phyloP scores from a whole-genome alignment of 1,139 yeast species.

The Blastobotrys aristatus region DNA sequence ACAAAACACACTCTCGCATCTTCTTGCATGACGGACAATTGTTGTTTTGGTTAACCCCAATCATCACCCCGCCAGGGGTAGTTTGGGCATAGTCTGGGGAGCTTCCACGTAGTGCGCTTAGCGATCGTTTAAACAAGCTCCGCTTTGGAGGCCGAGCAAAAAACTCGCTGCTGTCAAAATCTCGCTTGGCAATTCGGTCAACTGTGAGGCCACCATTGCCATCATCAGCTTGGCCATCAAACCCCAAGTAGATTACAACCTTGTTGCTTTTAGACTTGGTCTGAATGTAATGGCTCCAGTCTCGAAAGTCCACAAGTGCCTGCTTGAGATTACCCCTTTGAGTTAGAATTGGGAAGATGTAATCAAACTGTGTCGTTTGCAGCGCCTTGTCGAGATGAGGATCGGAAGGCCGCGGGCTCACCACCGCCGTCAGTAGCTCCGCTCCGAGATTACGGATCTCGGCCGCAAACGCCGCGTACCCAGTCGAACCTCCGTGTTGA shows the following conservation, averaged over 20 bases:
- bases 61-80: background rate
- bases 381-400: background rate
- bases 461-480: background rate
- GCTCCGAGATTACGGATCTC: background rate
- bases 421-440: background rate
- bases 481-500: constrained; percentile 32
- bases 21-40: background rate
- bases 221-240: background rate
- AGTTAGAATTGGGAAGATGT: background rate
- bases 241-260: background rate
- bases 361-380: background rate
- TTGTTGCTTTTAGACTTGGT: background rate
- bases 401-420: background rate
- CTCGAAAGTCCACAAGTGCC: background rate
- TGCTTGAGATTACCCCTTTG: background rate
- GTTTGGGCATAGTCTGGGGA: too few species aligned
- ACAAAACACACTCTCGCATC: background rate
- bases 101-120: too few species aligned
- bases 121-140: too few species aligned
- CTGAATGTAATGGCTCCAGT: background rate
- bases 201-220: background rate
- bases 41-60: background rate
- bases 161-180: background rate
- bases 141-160: background rate
- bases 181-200: background rate